phyloP scores from a whole-genome alignment of 495 filamentous ascomycete genomes.

The Aspergillus nidulans region DNA sequence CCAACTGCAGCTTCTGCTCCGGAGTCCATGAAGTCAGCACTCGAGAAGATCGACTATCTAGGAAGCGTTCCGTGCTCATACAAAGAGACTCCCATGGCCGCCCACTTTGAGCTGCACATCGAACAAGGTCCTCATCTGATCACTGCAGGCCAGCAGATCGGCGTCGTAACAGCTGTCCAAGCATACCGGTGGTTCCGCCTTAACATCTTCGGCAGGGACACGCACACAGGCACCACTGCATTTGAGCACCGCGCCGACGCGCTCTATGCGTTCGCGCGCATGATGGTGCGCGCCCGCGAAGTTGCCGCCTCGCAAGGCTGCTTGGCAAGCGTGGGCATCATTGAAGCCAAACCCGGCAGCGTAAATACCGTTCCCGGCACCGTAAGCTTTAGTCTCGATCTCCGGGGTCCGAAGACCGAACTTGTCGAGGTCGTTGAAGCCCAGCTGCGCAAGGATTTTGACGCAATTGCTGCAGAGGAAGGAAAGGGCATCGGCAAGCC shows the following conservation, averaged over 20 bases:
- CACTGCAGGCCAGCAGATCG: slow-evolving; percentile 55
- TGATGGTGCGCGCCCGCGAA: slow-evolving; percentile 64
- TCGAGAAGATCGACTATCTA: slow-evolving; percentile 68
- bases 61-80: slow-evolving; percentile 55
- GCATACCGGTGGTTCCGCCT: slow-evolving; percentile 69
- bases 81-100: slow-evolving; percentile 63
- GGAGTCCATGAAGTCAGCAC: slow-evolving; percentile 63
- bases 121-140: slow-evolving; percentile 75
- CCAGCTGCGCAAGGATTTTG: slow-evolving; percentile 52
- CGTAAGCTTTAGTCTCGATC: slow-evolving; percentile 68
- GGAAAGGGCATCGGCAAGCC: slow-evolving; percentile 47
- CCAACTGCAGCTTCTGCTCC: slow-evolving; percentile 42
- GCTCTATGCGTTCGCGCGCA: slow-evolving; percentile 60
- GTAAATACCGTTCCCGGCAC: slow-evolving; percentile 72
- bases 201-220: slow-evolving; percentile 60
- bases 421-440: slow-evolving; percentile 54
- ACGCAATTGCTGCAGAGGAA: slow-evolving; percentile 51
- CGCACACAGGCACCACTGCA: slow-evolving; percentile 73
- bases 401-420: slow-evolving; percentile 58
- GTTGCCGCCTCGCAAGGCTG: slow-evolving; percentile 52
- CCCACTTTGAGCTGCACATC: slow-evolving; percentile 81
- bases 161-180: slow-evolving; percentile 65
- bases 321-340: slow-evolving; percentile 67
- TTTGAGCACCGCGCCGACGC: slow-evolving; percentile 58
- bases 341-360: slow-evolving; percentile 60